These are phyloP conservation scores for Nepenthes gracilis DNA, from an alignment of 148 eudicot species.

Conservation along the genomic window DNA sequence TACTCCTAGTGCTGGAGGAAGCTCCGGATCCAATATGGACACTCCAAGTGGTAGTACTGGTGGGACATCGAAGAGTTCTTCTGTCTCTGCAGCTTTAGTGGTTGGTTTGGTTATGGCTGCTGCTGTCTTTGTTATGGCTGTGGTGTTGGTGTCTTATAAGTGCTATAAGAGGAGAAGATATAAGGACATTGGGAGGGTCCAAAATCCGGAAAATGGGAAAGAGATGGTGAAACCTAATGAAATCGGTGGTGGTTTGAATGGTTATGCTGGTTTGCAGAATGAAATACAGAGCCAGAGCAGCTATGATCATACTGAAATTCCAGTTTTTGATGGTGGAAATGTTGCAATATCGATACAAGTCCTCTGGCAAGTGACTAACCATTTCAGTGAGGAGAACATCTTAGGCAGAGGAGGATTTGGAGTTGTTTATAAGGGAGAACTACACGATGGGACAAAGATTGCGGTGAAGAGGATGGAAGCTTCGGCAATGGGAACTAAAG, in stretches of 20 bases:
- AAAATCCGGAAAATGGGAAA: constrained; percentile 10
- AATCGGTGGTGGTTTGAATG: constrained; percentile 14
- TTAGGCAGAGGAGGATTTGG: constrained; percentile 78
- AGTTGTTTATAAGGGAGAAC: constrained; percentile 51
- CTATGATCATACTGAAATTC: constrained; percentile 24
- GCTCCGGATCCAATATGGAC: neutral
- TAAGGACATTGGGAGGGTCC: constrained; percentile 7
- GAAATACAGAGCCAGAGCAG: constrained; percentile 33
- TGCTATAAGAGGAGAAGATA: constrained; percentile 9
- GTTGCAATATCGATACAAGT: constrained; percentile 40
- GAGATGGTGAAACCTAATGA: constrained; percentile 13
- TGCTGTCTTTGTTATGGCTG: constrained; percentile 7
- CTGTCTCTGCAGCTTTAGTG: constrained; percentile 15
- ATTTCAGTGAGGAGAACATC: constrained; percentile 47
- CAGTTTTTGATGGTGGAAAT: constrained; percentile 33
- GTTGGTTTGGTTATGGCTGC: constrained; percentile 20
- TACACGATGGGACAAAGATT: constrained; percentile 68
- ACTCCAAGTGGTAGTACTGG: neutral
- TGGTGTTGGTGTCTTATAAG: constrained; percentile 14
- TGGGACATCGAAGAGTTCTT: constrained; percentile 6
- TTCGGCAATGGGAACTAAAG: constrained; percentile 33
- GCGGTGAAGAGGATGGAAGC: constrained; percentile 87
- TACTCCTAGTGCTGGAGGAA: constrained; percentile 1
- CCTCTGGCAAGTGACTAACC: constrained; percentile 48
- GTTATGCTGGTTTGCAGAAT: constrained; percentile 20